phyloP scores from a whole-genome alignment of 1,284 basidiomycete genomes.

The Apiotrichum gracile region DNA sequence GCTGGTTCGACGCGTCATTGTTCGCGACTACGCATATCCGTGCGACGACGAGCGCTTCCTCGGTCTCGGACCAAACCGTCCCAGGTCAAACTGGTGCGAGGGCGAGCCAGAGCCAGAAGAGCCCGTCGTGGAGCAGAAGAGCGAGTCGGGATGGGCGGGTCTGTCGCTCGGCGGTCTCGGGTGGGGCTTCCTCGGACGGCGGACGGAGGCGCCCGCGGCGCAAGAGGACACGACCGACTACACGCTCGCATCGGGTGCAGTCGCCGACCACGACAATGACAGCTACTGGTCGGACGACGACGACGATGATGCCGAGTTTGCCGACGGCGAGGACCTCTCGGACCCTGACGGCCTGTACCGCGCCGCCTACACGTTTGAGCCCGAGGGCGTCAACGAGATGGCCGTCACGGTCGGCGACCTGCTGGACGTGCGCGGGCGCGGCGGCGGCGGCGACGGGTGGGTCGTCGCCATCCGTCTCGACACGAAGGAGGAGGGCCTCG shows the following conservation, averaged over 20 bases:
- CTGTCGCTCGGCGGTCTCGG: slow-evolving; percentile 14
- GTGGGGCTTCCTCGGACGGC: slow-evolving; percentile 18
- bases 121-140: neutral
- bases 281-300: slow-evolving; percentile 15
- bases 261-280: slow-evolving; percentile 12
- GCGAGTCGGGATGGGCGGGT: slow-evolving; percentile 19
- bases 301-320: slow-evolving; percentile 8
- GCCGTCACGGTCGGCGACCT: slow-evolving; percentile 37
- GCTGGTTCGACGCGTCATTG: slow-evolving; percentile 20
- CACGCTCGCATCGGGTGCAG: slow-evolving; percentile 1
- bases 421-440: slow-evolving; percentile 40
- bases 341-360: slow-evolving; percentile 39
- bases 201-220: neutral
- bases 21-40: slow-evolving; percentile 39
- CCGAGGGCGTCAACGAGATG: slow-evolving; percentile 43
- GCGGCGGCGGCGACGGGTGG: slow-evolving; percentile 39
- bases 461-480: slow-evolving; percentile 39
- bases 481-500: slow-evolving; percentile 32
- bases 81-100: slow-evolving; percentile 16
- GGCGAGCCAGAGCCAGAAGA: slow-evolving; percentile 13
- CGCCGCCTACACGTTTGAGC: slow-evolving; percentile 40
- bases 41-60: slow-evolving; percentile 29
- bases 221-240: neutral
- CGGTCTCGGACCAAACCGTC: slow-evolving; percentile 19
- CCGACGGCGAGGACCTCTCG: slow-evolving; percentile 9